Evolutionary conservation across 345 rosid species (phyloP), one percentile per base, ranked within the genome.

Genomic region (Bruguiera sexangula): DNA sequence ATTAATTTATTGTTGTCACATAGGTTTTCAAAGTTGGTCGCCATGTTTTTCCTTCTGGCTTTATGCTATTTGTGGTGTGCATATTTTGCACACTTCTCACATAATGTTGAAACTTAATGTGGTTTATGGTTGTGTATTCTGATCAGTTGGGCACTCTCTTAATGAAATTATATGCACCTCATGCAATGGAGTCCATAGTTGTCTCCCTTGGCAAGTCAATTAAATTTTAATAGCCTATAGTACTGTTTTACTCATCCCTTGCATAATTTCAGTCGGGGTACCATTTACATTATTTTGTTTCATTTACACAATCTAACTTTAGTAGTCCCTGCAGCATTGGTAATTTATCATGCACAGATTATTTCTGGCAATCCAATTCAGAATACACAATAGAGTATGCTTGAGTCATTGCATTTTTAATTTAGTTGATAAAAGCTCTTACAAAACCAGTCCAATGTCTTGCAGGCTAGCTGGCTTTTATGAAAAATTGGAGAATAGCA

Each of bases 41-140:
- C 68, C 29, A 63, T 43, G 9, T 48, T 69, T 59, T 46, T 46
- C 48, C 57, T 59, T 32, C 36, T 7, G 1, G 11, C 9, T 21
- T 60, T 11, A 16, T 46, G 57, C 9, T 19, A 13, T 19, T 1
- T 10, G 56, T 29, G 56, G 5, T 13, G 5, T 43, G 50, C 16
- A 3, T 15, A 43, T 39, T 8, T 43, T 13, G 50, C 50, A 13
- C 50, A 37, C 15, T 53, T 10, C 31, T 53, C 36, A 62, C 6
- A 37, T 34, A 34, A 36, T 22, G 64, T 58, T 27, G 20, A 54
- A 76, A 53, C 71, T 39, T 68, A n/a, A 31, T n/a, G 51, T 32
- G 58, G 56, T 65, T 72, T 26, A 37, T 62, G 34, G 15, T 59
- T 43, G 5, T 46, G 21, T 69, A 8, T 53, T 50, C 7, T 57